Conservation (phyloP, 306 rosid species). For the Rubus idaeus region DNA sequence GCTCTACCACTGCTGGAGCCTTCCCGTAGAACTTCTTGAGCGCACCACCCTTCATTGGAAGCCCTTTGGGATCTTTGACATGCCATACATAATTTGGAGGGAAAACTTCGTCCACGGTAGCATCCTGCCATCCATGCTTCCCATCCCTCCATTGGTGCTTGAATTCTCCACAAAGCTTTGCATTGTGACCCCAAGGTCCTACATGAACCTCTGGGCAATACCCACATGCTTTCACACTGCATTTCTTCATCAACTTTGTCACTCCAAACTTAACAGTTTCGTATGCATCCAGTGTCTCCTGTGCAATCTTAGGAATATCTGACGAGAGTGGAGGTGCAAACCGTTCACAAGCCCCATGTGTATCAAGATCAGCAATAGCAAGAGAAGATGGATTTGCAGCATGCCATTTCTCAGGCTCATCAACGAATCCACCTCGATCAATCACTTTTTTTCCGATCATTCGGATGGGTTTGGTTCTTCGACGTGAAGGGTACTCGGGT, state of each 20-base stretch:
- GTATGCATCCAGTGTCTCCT: conserved; percentile 72
- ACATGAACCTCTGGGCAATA: conserved; percentile 97
- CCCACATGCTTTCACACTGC: conserved; percentile 88
- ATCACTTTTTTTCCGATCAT: conserved; percentile 71
- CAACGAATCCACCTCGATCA: conserved; percentile 73
- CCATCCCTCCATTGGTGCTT: conserved; percentile 99
- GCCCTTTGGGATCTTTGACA: conserved; percentile 67
- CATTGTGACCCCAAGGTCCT: conserved; percentile 99
- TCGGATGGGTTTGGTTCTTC: conserved; percentile 75
- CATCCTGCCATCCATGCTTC: conserved; percentile 99
- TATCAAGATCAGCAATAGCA: conserved; percentile 53
- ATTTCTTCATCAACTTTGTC: conserved; percentile 76
- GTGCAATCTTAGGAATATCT: conserved; percentile 66
- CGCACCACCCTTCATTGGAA: conserved; percentile 56
- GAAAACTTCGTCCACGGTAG: conserved; percentile 75
- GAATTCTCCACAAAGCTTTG: conserved; percentile 88
- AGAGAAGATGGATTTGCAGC: conserved; percentile 48
- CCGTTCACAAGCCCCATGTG: conserved; percentile 58
- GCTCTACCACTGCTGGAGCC: conserved; percentile 88
- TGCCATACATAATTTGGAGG: conserved; percentile 96
- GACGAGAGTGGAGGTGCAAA: conserved; percentile 53
- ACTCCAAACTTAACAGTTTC: conserved; percentile 66
- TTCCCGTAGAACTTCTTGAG: conserved; percentile 80
- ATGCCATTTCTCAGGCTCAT: conserved; percentile 64
- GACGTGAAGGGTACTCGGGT: conserved; percentile 90